phyloP scores from a whole-genome alignment of 148 eudicot species.

The Dianthus caryophyllus region DNA sequence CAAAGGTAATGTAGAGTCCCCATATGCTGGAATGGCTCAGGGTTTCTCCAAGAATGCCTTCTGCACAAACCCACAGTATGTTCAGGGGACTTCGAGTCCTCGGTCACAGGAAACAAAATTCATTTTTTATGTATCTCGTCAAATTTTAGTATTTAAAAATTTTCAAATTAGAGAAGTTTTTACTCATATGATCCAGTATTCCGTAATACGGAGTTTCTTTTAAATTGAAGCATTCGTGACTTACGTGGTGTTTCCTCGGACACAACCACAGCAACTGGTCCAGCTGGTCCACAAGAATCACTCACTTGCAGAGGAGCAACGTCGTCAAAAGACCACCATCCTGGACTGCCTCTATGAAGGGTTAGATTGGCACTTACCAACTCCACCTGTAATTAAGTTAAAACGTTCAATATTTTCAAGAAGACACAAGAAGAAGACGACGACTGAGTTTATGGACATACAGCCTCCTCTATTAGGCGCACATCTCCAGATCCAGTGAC shows the following conservation, averaged over 20 bases:
- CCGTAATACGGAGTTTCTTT: no score
- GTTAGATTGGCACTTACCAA: conserved; percentile 67
- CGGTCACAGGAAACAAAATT: no score
- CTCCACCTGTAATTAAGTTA: conserved; percentile 32
- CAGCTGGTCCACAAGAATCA: conserved; percentile 62
- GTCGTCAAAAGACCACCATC: conserved; percentile 93
- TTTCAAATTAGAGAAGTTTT: no score
- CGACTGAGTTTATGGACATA: conserved; percentile 18
- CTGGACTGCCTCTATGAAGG: conserved; percentile 46
- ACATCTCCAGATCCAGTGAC: conserved; percentile 97
- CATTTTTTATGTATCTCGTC: no score
- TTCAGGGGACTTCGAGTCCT: no score
- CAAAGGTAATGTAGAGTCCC: conserved; percentile 96
- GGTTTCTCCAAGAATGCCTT: conserved; percentile 92
- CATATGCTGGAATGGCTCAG: conserved; percentile 97
- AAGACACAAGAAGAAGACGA: neutral
- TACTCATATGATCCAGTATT: no score
- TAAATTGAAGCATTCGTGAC: conserved; percentile 26
- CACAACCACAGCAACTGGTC: conserved; percentile 82
- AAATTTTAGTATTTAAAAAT: no score
- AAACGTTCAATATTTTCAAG: neutral
- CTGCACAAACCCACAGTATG: conserved; percentile 30
- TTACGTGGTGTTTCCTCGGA: conserved; percentile 98
- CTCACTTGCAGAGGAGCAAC: conserved; percentile 32
- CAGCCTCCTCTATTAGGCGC: conserved; percentile 78